Conservation (phyloP, 192 early-diverging fungal genomes). For the Mortierella hygrophila region DNA sequence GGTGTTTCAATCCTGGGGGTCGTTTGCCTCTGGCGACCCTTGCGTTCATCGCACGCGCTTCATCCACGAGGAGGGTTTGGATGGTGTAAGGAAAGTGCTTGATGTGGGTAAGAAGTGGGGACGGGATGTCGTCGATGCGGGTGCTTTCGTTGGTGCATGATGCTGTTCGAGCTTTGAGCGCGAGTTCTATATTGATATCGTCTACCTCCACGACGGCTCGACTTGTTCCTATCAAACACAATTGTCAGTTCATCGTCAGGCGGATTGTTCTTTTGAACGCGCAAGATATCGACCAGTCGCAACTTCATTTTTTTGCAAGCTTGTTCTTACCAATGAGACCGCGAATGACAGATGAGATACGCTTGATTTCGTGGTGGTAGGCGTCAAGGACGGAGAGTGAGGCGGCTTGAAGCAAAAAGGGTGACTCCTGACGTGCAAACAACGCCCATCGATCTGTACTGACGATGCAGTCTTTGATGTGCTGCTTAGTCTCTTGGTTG, state of each 20-base stretch:
- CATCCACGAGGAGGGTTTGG: neutral
- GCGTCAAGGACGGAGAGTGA: constrained; percentile 17
- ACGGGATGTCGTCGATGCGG: neutral
- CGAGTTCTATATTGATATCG: neutral
- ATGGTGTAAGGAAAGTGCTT: neutral
- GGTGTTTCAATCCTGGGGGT: neutral
- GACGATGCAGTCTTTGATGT: neutral
- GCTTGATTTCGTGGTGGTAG: constrained; percentile 8
- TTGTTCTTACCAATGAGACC: neutral
- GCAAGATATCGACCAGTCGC: neutral
- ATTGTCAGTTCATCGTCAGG: too few relatives aligned
- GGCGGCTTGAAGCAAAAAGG: constrained; percentile 27
- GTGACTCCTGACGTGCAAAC: constrained; percentile 19
- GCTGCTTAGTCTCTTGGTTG: neutral
- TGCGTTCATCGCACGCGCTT: neutral
- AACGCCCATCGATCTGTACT: constrained; percentile 10
- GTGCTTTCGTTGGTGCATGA: neutral
- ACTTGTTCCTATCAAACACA: neutral
- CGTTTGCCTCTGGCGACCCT: neutral
- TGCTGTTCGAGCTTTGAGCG: neutral
- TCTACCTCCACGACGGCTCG: neutral
- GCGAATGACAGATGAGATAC: neutral
- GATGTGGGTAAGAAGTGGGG: neutral
- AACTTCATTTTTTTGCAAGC: neutral
- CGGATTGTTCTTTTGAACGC: too few relatives aligned